Conservation (phyloP, 192 early-diverging fungal genomes). For the Powellomyces hirtus region DNA sequence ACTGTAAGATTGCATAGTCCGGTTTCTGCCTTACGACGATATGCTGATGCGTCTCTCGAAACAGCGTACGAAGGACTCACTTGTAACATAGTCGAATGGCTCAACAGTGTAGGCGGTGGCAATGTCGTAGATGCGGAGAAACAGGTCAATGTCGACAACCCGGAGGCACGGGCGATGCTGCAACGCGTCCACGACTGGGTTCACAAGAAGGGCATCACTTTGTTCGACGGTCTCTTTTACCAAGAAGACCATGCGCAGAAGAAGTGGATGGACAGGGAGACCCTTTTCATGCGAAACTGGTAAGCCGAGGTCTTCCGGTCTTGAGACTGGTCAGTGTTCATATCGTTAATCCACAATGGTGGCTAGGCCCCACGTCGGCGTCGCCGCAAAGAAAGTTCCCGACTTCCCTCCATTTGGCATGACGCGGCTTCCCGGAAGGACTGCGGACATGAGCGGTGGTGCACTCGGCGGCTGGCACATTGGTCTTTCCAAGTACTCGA, state of each 20-base stretch:
- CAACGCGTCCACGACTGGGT: background rate
- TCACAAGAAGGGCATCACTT: background rate
- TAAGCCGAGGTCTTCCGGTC: background rate
- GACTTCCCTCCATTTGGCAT: too few species aligned
- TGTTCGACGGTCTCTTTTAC: background rate
- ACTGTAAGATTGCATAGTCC: background rate
- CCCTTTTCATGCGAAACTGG: slow-evolving; percentile 29
- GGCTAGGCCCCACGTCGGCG: too few species aligned
- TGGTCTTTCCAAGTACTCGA: slow-evolving; percentile 21
- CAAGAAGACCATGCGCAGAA: background rate
- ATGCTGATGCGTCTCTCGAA: too few species aligned
- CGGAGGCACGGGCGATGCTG: background rate
- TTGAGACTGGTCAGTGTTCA: background rate
- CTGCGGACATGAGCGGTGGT: too few species aligned
- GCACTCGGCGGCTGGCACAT: slow-evolving; percentile 37
- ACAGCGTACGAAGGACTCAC: slow-evolving; percentile 33
- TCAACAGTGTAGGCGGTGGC: slow-evolving; percentile 15
- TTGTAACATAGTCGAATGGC: slow-evolving; percentile 29
- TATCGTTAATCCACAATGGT: too few species aligned
- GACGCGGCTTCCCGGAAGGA: too few species aligned
- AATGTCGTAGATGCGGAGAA: slow-evolving; percentile 7
- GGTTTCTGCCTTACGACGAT: background rate
- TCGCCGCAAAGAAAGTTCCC: too few species aligned
- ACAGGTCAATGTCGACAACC: background rate
- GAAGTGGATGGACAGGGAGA: background rate